These are phyloP conservation scores for Ascomycota sp. DNA, from an alignment of 2,329 filamentous ascomycete species.

Conservation along the genomic window DNA sequence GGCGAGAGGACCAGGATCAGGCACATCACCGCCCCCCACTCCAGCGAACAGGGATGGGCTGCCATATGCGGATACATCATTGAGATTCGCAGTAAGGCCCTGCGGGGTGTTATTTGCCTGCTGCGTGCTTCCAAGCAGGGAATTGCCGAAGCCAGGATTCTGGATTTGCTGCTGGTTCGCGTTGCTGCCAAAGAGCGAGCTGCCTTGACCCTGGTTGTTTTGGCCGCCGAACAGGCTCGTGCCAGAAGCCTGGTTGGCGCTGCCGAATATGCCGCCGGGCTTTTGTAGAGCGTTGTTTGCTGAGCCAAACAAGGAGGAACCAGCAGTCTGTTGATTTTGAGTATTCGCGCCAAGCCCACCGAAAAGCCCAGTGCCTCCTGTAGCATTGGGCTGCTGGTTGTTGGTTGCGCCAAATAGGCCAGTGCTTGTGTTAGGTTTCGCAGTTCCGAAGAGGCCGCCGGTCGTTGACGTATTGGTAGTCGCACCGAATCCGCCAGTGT, in stretches of 20 bases:
- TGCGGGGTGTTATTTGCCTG: constrained; percentile 30
- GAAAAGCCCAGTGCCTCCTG: constrained; percentile 20
- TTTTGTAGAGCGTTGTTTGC: constrained; percentile 15
- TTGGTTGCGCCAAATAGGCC: constrained; percentile 18
- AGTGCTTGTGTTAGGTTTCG: constrained; percentile 14
- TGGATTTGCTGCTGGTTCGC: constrained; percentile 27
- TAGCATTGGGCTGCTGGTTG: constrained; percentile 13
- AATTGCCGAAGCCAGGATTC: constrained; percentile 20
- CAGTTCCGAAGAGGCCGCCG: constrained; percentile 17
- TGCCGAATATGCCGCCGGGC: constrained; percentile 29
- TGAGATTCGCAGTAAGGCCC: constrained; percentile 54
- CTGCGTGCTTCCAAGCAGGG: constrained; percentile 35
- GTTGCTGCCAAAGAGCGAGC: constrained; percentile 22
- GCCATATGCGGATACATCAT: constrained; percentile 73
- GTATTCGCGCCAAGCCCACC: constrained; percentile 17
- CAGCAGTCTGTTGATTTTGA: constrained; percentile 14
- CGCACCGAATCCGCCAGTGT: constrained; percentile 12
- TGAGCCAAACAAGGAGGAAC: constrained; percentile 27
- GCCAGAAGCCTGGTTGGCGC: constrained; percentile 19
- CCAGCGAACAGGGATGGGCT: constrained; percentile 67
- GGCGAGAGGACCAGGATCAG: constrained; percentile 69
- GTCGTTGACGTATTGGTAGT: constrained; percentile 11
- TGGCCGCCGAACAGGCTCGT: constrained; percentile 31
- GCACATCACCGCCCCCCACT: constrained; percentile 36
- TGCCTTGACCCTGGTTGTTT: constrained; percentile 21